Conservation (phyloP, 495 filamentous ascomycete species). For the Penicillium paradoxum region DNA sequence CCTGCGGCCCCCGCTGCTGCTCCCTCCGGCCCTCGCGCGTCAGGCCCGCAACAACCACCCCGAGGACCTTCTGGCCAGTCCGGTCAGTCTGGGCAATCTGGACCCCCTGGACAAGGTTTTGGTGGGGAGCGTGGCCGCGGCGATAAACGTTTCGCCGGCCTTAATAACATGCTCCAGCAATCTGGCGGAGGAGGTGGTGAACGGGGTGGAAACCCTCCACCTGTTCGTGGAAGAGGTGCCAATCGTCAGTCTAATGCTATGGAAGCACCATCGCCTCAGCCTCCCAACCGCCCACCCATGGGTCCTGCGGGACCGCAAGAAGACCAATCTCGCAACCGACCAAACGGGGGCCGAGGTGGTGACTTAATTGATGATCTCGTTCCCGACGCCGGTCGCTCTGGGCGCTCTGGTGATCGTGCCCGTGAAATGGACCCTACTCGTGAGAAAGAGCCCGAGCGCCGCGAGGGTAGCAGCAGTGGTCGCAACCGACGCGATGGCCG, state of each 20-base stretch:
- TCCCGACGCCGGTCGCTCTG: slow-evolving; percentile 26
- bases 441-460: slow-evolving; percentile 31
- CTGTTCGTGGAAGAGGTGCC: slow-evolving; percentile 38
- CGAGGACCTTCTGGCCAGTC: slow-evolving; percentile 14
- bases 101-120: slow-evolving; percentile 14
- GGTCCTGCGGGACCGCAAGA: slow-evolving; percentile 26
- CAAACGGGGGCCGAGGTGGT: slow-evolving; percentile 18
- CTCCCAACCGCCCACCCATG: slow-evolving; percentile 21
- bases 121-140: slow-evolving; percentile 37
- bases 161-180: slow-evolving; percentile 45
- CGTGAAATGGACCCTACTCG: slow-evolving; percentile 16
- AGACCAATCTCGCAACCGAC: slow-evolving; percentile 17
- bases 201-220: slow-evolving; percentile 26
- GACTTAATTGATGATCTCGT: slow-evolving; percentile 33
- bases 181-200: slow-evolving; percentile 32
- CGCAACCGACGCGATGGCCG: slow-evolving; percentile 31
- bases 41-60: slow-evolving; percentile 18
- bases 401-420: slow-evolving; percentile 22
- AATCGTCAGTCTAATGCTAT: slow-evolving; percentile 27
- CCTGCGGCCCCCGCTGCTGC: background rate
- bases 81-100: background rate
- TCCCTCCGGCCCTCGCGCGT: slow-evolving; percentile 10
- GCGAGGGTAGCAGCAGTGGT: slow-evolving; percentile 19
- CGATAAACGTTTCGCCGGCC: slow-evolving; percentile 41
- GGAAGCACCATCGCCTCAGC: slow-evolving; percentile 29